Evolutionary conservation across 805 yeast genomes (phyloP).

Genomic region (Kuraishia molischiana): DNA sequence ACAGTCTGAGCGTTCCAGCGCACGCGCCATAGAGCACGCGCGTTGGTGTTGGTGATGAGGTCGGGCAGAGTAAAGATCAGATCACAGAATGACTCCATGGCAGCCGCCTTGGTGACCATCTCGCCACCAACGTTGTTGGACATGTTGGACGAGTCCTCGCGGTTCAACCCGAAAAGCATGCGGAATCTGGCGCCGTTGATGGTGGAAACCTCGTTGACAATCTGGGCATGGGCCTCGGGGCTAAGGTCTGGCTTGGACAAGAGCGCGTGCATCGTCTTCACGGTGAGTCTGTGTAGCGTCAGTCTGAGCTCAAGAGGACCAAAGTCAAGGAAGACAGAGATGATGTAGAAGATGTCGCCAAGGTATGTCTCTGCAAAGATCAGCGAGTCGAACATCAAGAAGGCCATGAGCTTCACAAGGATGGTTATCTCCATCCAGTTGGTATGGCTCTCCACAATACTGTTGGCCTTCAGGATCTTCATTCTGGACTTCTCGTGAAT

Average conservation of each 20-base stretch:
- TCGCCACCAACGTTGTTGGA: constrained; percentile 16
- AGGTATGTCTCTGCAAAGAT: constrained; percentile 51
- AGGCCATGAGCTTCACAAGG: constrained; percentile 50
- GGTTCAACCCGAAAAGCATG: constrained; percentile 60
- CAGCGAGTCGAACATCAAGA: constrained; percentile 62
- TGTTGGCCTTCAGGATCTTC: constrained; percentile 34
- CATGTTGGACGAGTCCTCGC: constrained; percentile 26
- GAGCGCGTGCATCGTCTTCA: constrained; percentile 64
- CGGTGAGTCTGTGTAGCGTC: constrained; percentile 48
- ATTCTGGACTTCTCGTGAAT: constrained; percentile 44
- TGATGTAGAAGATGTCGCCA: constrained; percentile 62
- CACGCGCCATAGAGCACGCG: constrained; percentile 45
- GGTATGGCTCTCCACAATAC: constrained; percentile 38
- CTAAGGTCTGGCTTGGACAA: constrained; percentile 46
- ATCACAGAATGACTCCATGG: constrained; percentile 52
- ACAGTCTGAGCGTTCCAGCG: constrained; percentile 58
- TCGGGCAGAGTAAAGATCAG: constrained; percentile 42
- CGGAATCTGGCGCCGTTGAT: constrained; percentile 56
- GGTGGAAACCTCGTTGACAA: constrained; percentile 36
- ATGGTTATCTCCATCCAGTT: constrained; percentile 68
- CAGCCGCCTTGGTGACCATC: constrained; percentile 29
- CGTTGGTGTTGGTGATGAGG: constrained; percentile 33
- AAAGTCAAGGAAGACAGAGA: constrained; percentile 49
- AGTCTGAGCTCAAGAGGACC: constrained; percentile 46
- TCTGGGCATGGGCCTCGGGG: constrained; percentile 22